Percentiles rank a stretch among this genome's conserved stretches.
These are phyloP conservation scores for Wickerhamomyces sydowiorum DNA, from an alignment of 805 yeast genomes.

Conservation along the genomic window DNA sequence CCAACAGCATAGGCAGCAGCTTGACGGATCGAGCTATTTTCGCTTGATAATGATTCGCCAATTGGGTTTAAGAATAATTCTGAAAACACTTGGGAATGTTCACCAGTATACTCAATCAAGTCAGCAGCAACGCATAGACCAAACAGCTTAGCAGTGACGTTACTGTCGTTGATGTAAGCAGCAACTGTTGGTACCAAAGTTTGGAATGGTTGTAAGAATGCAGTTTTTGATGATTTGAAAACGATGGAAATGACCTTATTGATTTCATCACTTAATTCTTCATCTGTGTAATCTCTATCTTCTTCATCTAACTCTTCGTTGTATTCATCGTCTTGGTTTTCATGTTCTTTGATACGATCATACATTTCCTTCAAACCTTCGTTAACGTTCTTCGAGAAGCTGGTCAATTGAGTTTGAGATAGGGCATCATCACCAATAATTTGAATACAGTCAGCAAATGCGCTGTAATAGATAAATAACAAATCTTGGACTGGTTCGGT, in stretches of 20 bases:
- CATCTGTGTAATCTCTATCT: conserved; percentile 79
- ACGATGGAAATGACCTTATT: conserved; percentile 67
- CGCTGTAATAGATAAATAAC: conserved; percentile 68
- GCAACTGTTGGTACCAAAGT: conserved; percentile 57
- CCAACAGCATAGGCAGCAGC: conserved; percentile 85
- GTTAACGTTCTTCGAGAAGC: conserved; percentile 54
- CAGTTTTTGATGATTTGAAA: conserved; percentile 54
- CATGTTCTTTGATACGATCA: conserved; percentile 67
- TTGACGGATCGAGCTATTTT: conserved; percentile 75
- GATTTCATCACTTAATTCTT: conserved; percentile 82
- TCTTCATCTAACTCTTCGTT: conserved; percentile 86
- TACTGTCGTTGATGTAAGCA: conserved; percentile 57
- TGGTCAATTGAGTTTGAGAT: conserved; percentile 46
- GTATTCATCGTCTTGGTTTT: conserved; percentile 75
- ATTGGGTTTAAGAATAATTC: conserved; percentile 59
- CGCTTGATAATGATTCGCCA: conserved; percentile 59
- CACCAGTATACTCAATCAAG: conserved; percentile 73
- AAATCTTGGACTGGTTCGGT: conserved; percentile 83
- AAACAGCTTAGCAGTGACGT: conserved; percentile 63
- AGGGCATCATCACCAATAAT: conserved; percentile 63
- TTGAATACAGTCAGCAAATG: conserved; percentile 61
- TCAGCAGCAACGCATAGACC: conserved; percentile 81
- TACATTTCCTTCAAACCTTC: conserved; percentile 60
- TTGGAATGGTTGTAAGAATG: conserved; percentile 63
- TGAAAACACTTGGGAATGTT: conserved; percentile 55